These are phyloP conservation scores for Skeletonema tropicum DNA, from an alignment of 108 stramenopile genomes.

Conservation along the genomic window DNA sequence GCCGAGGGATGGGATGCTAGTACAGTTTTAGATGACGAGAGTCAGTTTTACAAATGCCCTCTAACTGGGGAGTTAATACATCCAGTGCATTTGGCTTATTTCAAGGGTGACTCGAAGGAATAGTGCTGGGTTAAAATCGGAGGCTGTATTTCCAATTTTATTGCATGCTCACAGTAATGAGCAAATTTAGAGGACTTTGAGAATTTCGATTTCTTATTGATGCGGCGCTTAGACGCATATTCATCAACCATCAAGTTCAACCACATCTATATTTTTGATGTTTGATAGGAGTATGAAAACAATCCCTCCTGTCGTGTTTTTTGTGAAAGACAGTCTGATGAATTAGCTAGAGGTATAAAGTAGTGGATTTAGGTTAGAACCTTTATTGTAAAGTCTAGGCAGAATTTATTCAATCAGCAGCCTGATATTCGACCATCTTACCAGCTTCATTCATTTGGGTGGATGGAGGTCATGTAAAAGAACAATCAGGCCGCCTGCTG, in stretches of 20 bases:
- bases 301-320: neutral
- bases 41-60: slow-evolving; percentile 43
- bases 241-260: too few species aligned
- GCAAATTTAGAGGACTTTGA: neutral
- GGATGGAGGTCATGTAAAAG: too few species aligned
- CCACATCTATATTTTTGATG: neutral
- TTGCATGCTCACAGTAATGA: neutral
- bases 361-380: neutral
- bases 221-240: too few species aligned
- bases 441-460: too few species aligned
- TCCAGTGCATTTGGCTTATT: slow-evolving; percentile 57
- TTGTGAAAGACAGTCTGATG: neutral
- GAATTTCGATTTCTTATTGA: too few species aligned
- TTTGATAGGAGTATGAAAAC: neutral
- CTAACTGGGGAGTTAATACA: slow-evolving; percentile 53
- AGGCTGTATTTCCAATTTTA: neutral
- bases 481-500: too few species aligned
- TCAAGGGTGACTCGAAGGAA: slow-evolving; percentile 23
- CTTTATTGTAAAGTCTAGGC: too few species aligned
- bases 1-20: slow-evolving; percentile 62
- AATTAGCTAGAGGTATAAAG: neutral
- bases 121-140: neutral
- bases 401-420: too few species aligned
- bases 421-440: too few species aligned
- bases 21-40: slow-evolving; percentile 78